Evolutionary conservation across 805 yeast species (phyloP), one percentile per base, ranked within the genome.

Genomic region (Schizosaccharomyces cryophilus): DNA sequence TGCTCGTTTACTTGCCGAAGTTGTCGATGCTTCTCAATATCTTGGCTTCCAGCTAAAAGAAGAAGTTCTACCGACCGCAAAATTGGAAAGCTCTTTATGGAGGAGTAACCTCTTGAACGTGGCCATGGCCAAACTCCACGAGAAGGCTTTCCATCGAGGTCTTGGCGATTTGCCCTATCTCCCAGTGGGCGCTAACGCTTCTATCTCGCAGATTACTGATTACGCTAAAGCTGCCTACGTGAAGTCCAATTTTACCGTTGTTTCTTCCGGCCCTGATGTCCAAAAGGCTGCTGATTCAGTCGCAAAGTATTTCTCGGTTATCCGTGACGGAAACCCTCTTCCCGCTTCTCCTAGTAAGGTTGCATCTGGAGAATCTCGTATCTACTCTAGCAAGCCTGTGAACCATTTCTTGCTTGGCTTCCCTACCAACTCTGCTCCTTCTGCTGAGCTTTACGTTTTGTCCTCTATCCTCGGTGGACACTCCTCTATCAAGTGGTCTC

Each of bases 161-260:
- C 80, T 86, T 68, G 96, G 96, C 69, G 80, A 83, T 73, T 84
- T 95, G 65, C 77, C 87, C 68, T 78, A 78, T 71, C 86, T 79
- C 71, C 84, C 85, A 71, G 85, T 86, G 64, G 72, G 77, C 65
- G 74, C 76, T 67, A 68, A 80, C 56, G 75, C 81, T 66, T 64
- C 83, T 42, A 67, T 80, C 61, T 87, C 82, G 61, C 87, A 84
- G 63, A 77, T 93, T 69, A 76, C 78, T 67, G 72, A 71, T 55
- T 86, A 75, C 70, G 89, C 95, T 64, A 72, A 79, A 65, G 73
- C 78, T 67, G 84, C 78, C 61, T 87, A 81, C 79, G 78, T 81
- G 65, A 75, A 80, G 68, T 79, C 82, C 65, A 85, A 85, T 75
- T 75, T 89, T 65, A 80, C 81, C 67, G 74, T 93, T 65, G 73